A percentile compares a stretch with the other conserved stretches of the same genome.
These are phyloP conservation scores for Magnolia kwangsiensis DNA, from an alignment of 164 flowering plant species.

Conservation along the genomic window DNA sequence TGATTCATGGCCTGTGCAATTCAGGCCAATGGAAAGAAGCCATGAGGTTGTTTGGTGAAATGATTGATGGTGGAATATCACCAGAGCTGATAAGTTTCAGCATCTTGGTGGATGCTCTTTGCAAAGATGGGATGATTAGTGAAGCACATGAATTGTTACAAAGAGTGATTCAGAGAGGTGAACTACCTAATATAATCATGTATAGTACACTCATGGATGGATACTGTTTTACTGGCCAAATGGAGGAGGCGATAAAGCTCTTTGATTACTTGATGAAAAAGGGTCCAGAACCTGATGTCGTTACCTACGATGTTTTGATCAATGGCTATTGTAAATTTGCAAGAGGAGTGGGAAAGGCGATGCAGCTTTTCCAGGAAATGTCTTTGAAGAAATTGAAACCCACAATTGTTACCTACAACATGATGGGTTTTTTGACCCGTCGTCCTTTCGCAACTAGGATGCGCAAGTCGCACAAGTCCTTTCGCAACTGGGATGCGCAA, in stretches of 20 bases:
- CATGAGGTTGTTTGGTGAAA: conserved; percentile 1
- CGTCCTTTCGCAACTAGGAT: too few species aligned
- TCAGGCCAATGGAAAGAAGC: conserved; percentile 8
- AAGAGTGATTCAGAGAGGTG: conserved; percentile 7
- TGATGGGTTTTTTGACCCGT: too few species aligned
- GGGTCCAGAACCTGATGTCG: conserved; percentile 27
- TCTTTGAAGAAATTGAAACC: conserved; percentile 28
- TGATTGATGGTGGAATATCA: conserved; percentile 6
- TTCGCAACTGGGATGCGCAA: too few species aligned
- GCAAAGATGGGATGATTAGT: conserved; percentile 7
- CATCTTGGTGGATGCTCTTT: conserved; percentile 8
- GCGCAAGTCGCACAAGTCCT: too few species aligned
- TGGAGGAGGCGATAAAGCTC: conserved; percentile 33
- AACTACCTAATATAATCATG: conserved; percentile 1
- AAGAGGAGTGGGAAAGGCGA: conserved; percentile 31
- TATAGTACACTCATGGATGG: conserved; percentile 15
- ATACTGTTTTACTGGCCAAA: conserved; percentile 4
- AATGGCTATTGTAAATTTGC: conserved; percentile 34
- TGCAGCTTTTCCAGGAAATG: conserved; percentile 33
- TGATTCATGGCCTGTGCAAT: conserved; percentile 9
- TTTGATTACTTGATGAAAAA: conserved; percentile 28
- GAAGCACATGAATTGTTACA: conserved; percentile 7
- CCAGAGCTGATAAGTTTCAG: conserved; percentile 8
- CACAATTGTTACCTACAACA: conserved; percentile 31
- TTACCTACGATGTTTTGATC: conserved; percentile 41